Evolutionary conservation across 2,329 filamentous ascomycete species (phyloP).

Genomic region (Cladosporium cucumerinum): DNA sequence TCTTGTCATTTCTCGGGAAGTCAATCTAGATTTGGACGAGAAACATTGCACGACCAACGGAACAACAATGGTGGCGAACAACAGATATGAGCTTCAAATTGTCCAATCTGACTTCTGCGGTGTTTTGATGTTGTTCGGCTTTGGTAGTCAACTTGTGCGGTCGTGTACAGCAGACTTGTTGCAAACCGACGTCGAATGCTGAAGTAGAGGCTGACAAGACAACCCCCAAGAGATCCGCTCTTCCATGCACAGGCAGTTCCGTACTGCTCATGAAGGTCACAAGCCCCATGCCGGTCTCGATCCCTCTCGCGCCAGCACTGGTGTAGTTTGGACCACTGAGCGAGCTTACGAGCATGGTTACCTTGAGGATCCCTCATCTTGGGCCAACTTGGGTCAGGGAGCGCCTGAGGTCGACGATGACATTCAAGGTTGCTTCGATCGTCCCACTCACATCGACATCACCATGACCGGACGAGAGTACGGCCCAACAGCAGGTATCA

Average conservation of each 20-base stretch:
- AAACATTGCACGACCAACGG: neutral
- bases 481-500: conserved; percentile 88
- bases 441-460: conserved; percentile 75
- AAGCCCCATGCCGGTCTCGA: conserved; percentile 88
- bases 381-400: conserved; percentile 93
- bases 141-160: neutral
- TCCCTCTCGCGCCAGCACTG: conserved; percentile 80
- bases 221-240: conserved; percentile 66
- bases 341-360: conserved; percentile 86
- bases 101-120: neutral
- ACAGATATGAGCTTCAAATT: neutral
- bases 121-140: neutral
- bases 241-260: conserved; percentile 84
- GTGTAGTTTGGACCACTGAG: conserved; percentile 90
- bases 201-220: conserved; percentile 17
- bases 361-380: conserved; percentile 70
- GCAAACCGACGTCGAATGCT: neutral
- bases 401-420: conserved; percentile 85
- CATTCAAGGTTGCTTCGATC: conserved; percentile 82
- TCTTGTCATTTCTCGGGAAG: neutral
- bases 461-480: conserved; percentile 80
- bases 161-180: neutral
- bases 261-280: conserved; percentile 85
- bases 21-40: neutral
- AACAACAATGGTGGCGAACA: neutral